Evolutionary conservation across 208 protist species (phyloP), one percentile per base, ranked within the genome.

Genomic region (Wallacemonas sp.): DNA sequence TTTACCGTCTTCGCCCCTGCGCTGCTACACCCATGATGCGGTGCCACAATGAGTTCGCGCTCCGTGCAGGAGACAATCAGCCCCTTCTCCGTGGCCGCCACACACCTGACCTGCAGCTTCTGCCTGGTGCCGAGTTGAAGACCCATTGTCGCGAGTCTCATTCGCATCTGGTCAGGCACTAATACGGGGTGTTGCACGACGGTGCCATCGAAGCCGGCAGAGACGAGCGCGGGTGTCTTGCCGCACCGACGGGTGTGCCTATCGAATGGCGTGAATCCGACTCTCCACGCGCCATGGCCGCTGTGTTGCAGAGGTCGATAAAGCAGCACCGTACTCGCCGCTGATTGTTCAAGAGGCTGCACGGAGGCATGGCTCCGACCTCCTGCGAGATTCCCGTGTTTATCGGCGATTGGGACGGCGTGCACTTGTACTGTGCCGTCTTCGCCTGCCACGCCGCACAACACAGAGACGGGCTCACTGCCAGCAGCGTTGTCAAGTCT

Each of bases 261-360:
- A 15, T 51, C 2, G 33, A 12, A 9, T 51, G 14, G 22, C 17
- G 51, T 31, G 30, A 89, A 72, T 14, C 62, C 73, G n/a, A 94
- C 79, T 21, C 64, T 74, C 49, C 77, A 88, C 0, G 74, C 82
- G 0, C 88, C 88, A 41, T 82, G 82, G 3, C 88, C 88, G 36
- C 75, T 70, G 53, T 94, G 88, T 59, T 86, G 79, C 14, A 49
- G 59, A 11, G 55, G 47, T 1, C 56, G 67, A 9, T 70, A 49
- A 1, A 80, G 61, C 9, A 59, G 31, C 1, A 21, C 34, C 53
- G 9, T n/a, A 19, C 2, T 4, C 38, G 30, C 24, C n/a, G 15
- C 21, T 54, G 3, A 12, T 3, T 22, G 47, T n/a, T 4, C 45
- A 62, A n/a, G n/a, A n/a, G n/a, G n/a, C n/a, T n/a, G n/a, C n/a